phyloP scores from a whole-genome alignment of 306 rosid genomes.

The Pachyrhizus erosus region DNA sequence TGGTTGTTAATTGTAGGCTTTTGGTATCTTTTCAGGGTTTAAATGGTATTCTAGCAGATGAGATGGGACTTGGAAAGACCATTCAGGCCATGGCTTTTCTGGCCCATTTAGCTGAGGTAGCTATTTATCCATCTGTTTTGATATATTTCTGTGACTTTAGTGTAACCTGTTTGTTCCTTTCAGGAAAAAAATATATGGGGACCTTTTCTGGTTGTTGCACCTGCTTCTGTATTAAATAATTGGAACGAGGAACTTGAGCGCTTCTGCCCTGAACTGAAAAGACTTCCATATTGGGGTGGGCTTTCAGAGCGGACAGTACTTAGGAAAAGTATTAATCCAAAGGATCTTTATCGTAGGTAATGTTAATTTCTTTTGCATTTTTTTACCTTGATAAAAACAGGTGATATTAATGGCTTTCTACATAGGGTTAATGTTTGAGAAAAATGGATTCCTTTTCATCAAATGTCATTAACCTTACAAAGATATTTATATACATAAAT shows the following conservation, averaged over 20 bases:
- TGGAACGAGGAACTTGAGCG: slow-evolving; percentile 99
- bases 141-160: slow-evolving; percentile 20
- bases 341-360: slow-evolving; percentile 94
- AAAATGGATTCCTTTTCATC: slow-evolving; percentile 8
- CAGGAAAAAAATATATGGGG: slow-evolving; percentile 99
- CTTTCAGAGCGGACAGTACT: slow-evolving; percentile 83
- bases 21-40: slow-evolving; percentile 73
- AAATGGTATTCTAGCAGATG: slow-evolving; percentile 99
- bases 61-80: slow-evolving; percentile 99
- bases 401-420: slow-evolving; percentile 13
- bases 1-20: slow-evolving; percentile 35
- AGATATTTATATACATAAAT: slow-evolving; percentile 5
- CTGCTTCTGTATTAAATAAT: slow-evolving; percentile 95
- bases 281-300: slow-evolving; percentile 99
- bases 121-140: slow-evolving; percentile 35
- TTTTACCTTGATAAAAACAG: slow-evolving; percentile 17
- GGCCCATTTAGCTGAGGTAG: slow-evolving; percentile 99
- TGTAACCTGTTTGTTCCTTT: slow-evolving; percentile 48
- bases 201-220: slow-evolving; percentile 96
- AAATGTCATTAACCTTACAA: slow-evolving; percentile 14
- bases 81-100: slow-evolving; percentile 98
- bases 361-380: slow-evolving; percentile 32
- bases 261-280: slow-evolving; percentile 89
- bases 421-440: slow-evolving; percentile 12
- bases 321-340: slow-evolving; percentile 88